Base-by-base conservation (phyloP, 306 rosid genomes). In the Quercus suber region DNA sequence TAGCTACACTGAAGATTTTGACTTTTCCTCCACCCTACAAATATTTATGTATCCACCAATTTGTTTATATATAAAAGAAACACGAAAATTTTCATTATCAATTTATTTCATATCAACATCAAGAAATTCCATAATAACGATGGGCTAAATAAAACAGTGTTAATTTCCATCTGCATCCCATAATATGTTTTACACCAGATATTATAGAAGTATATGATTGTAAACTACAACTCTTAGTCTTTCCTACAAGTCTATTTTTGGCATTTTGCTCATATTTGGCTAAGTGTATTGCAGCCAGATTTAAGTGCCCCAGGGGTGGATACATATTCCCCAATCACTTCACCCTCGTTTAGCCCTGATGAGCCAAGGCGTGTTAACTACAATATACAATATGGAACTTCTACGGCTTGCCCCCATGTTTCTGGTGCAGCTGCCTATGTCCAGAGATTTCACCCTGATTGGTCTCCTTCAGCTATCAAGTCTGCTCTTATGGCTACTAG, bases 391-490 rank as follows among this genome's bases (percentile, higher is more conserved):
- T 81, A 85, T 14, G 88, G 88, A 19, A 81, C 88, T 19, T 84
- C 88, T 15, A 81, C 80, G 87, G 17, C 89, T 79, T 76, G 80
- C 21, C 89, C 82, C 2, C 86, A 86, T 19, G 80, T 25, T 31
- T 73, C 84, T 13, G 80, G 84, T 8, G 82, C 55, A 6, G 89
- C 82, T n/a, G 86, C 82, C 8, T 85, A 85, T 61, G 76, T 83
- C 33, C 83, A 86, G 28, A 27, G 85, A 1, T 77, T 83, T 23
- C 82, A 83, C 52, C 87, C 87, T 12, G 60, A 77, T 37, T 83
- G 87, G 87, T 86, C 89, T 60, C 84, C 84, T 3, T 30, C 84
- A 0, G 84, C 88, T 9, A 73, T 85, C 25, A 79, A 72, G 61
- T 85, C 89, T 2, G 73, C 89, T 15, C 64, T 86, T 6, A 80